Base-by-base conservation (phyloP, 2,329 filamentous ascomycete species). In the Huntiella omanensis region DNA sequence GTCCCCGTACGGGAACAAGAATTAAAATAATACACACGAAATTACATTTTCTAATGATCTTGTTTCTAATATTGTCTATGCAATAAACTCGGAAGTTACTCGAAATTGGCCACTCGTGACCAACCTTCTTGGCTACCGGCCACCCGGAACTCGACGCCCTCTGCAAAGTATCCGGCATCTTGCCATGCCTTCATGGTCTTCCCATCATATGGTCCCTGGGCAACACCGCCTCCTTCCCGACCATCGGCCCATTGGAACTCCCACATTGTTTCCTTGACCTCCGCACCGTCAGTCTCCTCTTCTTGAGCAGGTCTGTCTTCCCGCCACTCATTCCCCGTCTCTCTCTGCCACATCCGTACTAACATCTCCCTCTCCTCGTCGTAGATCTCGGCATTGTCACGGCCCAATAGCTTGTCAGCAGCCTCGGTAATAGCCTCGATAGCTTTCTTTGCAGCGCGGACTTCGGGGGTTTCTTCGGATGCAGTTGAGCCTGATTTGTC, bases 221-320 rank as follows among this genome's bases (percentile, higher is more conserved):
- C 72, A 4, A 39, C 13, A 41, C 75, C 71, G 8, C 74, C 83
- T 22, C 75, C 81, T 56, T 94, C 88, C 36, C 86, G 71, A 13
- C 83, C 84, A 59, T 94, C 86, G 35, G 77, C 79, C 91, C 91
- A 98, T 49, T 84, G 73, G 59, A 85, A 98, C 61, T 96, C 83
- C 87, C 88, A 98, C 68, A 75, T 72, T 7, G 2, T 28, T 28
- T 28, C 8, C 50, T 55, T 64, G 11, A 16, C 36, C 42, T 40
- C 51, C 13, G 45, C 54, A 48, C 54, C 45, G 2, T n/a, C 33
- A 16, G 51, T 47, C 10, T 53, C 50, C 42, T 52, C 49, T 17
- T 46, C 54, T 33, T 56, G 55, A 13, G 56, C 58, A 36, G 55
- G 57, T 36, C 56, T 51, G n/a, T 63, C 66, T 52, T 75, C 66